A percentile compares a stretch with the other conserved stretches of the same genome.
Conservation (phyloP, 1,139 yeast species). For the Geotrichum cucujoidarum region DNA sequence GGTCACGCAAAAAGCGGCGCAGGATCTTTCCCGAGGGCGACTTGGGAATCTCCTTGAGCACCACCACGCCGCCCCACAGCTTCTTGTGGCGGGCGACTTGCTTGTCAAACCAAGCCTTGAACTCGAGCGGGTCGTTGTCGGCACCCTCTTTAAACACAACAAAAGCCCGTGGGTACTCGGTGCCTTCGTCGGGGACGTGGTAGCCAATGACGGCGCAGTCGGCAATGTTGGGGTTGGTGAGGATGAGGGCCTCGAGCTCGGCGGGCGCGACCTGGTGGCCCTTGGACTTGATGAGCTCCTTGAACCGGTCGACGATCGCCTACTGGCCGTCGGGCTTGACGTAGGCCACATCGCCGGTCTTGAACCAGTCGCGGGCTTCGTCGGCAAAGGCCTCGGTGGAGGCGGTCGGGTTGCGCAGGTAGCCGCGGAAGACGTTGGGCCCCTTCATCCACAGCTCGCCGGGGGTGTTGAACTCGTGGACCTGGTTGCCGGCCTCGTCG, state of each 20-base stretch:
- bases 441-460: slow-evolving; percentile 69
- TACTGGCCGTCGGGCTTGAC: slow-evolving; percentile 52
- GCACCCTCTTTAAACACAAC: slow-evolving; percentile 28
- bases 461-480: slow-evolving; percentile 49
- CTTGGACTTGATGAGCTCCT: slow-evolving; percentile 75
- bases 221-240: slow-evolving; percentile 39
- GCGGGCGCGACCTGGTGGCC: slow-evolving; percentile 85
- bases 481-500: slow-evolving; percentile 43
- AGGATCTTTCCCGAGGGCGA: slow-evolving; percentile 40
- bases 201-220: slow-evolving; percentile 39
- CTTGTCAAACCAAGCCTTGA: slow-evolving; percentile 35
- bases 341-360: slow-evolving; percentile 71
- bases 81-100: slow-evolving; percentile 39
- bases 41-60: slow-evolving; percentile 37
- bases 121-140: slow-evolving; percentile 24
- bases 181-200: slow-evolving; percentile 31
- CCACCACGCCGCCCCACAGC: slow-evolving; percentile 40
- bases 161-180: slow-evolving; percentile 39
- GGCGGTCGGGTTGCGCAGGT: slow-evolving; percentile 53
- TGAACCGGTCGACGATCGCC: slow-evolving; percentile 65
- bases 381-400: slow-evolving; percentile 48
- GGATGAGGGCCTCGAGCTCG: slow-evolving; percentile 61
- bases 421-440: slow-evolving; percentile 59
- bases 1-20: slow-evolving; percentile 31
- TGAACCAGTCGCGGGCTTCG: slow-evolving; percentile 61